Conservation (phyloP, 1,284 basidiomycete genomes). For the Ustilago tritici region DNA sequence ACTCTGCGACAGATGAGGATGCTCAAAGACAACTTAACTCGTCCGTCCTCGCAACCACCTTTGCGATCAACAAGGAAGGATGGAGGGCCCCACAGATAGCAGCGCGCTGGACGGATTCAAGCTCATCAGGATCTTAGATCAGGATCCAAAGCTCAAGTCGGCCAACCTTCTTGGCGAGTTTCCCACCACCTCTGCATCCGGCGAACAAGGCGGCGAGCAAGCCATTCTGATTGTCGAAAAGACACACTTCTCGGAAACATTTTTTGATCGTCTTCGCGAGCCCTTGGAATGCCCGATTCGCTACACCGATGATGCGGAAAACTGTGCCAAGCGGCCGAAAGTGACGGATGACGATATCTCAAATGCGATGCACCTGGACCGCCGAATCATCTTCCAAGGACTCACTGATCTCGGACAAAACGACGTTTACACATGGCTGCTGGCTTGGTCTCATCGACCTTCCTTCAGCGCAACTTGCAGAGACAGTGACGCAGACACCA, state of each 20-base stretch:
- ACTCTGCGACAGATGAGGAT: constrained; percentile 23
- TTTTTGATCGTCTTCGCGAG: constrained; percentile 18
- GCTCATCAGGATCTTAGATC: constrained; percentile 48
- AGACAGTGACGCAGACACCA: constrained; percentile 53
- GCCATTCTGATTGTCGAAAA: constrained; percentile 66
- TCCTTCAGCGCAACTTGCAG: not conserved
- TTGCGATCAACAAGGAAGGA: not conserved
- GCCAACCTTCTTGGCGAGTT: constrained; percentile 49
- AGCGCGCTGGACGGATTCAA: constrained; percentile 52
- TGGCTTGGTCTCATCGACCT: constrained; percentile 47
- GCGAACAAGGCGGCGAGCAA: constrained; percentile 12
- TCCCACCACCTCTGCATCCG: not conserved
- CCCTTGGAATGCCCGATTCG: not conserved
- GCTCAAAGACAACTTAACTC: not conserved
- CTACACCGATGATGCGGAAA: not conserved
- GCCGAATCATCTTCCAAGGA: constrained; percentile 18
- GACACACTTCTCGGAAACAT: constrained; percentile 56
- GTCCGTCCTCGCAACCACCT: not conserved
- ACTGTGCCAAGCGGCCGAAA: not conserved
- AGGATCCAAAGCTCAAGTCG: constrained; percentile 55
- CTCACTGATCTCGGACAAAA: constrained; percentile 60
- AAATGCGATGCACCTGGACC: not conserved
- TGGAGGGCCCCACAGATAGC: not conserved
- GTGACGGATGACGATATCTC: constrained; percentile 2
- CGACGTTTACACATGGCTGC: constrained; percentile 67